Percentiles rank a stretch among this genome's conserved stretches.
Conservation (phyloP, 352 stramenopile genomes). For the Pythium dissotocum region DNA sequence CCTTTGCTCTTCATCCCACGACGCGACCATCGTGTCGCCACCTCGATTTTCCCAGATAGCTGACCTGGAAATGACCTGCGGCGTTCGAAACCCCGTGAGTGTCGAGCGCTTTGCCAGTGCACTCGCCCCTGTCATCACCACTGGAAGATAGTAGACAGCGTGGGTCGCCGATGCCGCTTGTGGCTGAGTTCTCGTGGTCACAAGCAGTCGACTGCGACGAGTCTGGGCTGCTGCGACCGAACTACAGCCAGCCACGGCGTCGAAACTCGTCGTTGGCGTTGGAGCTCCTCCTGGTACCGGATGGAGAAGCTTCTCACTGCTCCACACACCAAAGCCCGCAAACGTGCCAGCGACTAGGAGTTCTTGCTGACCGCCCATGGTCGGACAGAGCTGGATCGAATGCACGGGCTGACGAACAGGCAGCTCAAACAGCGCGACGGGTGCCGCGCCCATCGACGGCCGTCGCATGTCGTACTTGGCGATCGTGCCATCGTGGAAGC, state of each 20-base stretch:
- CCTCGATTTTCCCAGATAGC: constrained; percentile 19
- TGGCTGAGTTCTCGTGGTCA: constrained; percentile 19
- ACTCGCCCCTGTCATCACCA: not conserved
- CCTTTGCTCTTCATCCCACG: constrained; percentile 23
- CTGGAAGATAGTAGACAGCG: constrained; percentile 15
- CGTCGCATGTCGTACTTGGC: constrained; percentile 27
- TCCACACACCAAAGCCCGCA: constrained; percentile 22
- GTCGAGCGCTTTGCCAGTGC: constrained; percentile 5
- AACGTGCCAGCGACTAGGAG: constrained; percentile 23
- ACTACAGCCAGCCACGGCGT: constrained; percentile 9
- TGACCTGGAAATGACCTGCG: constrained; percentile 17
- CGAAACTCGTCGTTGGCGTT: constrained; percentile 9
- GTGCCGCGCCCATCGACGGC: not conserved
- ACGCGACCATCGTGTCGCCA: constrained; percentile 15
- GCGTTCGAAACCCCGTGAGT: constrained; percentile 23
- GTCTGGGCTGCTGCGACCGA: constrained; percentile 5
- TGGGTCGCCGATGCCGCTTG: constrained; percentile 17
- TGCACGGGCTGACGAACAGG: constrained; percentile 24
- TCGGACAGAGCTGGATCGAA: constrained; percentile 19
- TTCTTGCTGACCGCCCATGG: constrained; percentile 9
- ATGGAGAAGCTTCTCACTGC: constrained; percentile 2
- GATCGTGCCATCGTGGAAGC: constrained; percentile 26
- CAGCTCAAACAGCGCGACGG: constrained; percentile 13
- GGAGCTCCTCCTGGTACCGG: not conserved
- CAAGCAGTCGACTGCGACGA: constrained; percentile 11